Conservation (phyloP, 257 asterid species). For the Striga asiatica region DNA sequence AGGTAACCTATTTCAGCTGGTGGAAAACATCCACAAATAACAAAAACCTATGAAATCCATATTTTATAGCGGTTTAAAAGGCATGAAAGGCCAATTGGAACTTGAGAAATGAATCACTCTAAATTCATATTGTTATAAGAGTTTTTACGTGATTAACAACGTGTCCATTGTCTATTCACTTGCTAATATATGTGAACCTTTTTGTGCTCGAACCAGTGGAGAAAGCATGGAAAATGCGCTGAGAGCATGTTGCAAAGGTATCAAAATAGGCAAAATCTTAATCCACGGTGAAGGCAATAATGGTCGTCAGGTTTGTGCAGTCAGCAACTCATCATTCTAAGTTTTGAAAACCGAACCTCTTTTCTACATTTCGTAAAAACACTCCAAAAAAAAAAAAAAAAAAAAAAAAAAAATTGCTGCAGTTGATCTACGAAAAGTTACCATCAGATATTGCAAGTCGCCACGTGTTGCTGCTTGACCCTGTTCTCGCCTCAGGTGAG, state of each 20-base stretch:
- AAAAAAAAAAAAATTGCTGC: slow-evolving; percentile 11
- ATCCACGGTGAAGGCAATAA: slow-evolving; percentile 56
- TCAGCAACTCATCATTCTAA: not conserved
- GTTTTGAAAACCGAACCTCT: not conserved
- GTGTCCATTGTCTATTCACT: not conserved
- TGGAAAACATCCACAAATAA: not conserved
- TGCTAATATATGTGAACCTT: not conserved
- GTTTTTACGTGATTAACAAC: not conserved
- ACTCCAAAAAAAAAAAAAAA: too few relatives aligned
- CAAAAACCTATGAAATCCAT: not conserved
- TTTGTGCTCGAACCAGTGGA: slow-evolving; percentile 50
- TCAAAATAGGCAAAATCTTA: slow-evolving; percentile 84
- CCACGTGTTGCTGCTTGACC: slow-evolving; percentile 81
- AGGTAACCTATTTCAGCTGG: slow-evolving; percentile 37
- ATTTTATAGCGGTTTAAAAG: not conserved
- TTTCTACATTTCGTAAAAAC: too few relatives aligned
- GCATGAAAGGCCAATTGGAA: not conserved
- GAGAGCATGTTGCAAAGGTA: slow-evolving; percentile 91
- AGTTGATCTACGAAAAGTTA: slow-evolving; percentile 88
- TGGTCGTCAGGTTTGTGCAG: slow-evolving; percentile 54
- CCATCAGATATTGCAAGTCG: slow-evolving; percentile 89
- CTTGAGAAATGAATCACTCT: not conserved
- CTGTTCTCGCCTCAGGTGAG: slow-evolving; percentile 91
- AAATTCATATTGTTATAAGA: not conserved
- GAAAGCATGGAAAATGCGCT: slow-evolving; percentile 98